Evolutionary conservation across 768 basidiomycete species (phyloP), one percentile per base, ranked within the genome.

Genomic region (Rhodotorula kratochvilovae): DNA sequence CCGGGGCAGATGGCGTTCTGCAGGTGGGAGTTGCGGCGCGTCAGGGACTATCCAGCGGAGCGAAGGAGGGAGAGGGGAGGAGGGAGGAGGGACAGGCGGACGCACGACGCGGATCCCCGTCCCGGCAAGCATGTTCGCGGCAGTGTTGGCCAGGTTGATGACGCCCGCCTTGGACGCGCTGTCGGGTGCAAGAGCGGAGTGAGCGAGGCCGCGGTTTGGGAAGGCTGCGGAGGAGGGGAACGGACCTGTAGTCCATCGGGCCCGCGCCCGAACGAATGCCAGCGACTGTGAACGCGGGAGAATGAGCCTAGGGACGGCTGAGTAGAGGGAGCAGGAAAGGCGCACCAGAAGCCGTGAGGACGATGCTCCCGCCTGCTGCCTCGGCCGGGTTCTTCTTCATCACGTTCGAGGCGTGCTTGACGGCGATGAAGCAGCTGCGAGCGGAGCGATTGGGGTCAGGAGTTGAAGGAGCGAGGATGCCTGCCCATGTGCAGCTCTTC

Each of bases 211-310:
- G 19, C 5, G 6, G 15, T 29, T 27, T 39, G 39, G 13, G 42
- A 58, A 46, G 23, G 35, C 16, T 8, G n/a, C n/a, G n/a, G 48
- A 13, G 45, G 23, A 33, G 72, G 88, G 82, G 27, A 21, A 39
- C 89, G 82, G 77, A 91, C 90, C 63, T 66, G 57, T 76, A 94
- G 73, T 94, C 90, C 58, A 89, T 79, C 0, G 90, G 81, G 5
- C 92, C 92, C 10, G 88, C 91, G 15, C 91, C 92, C 12, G 89
- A 89, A 46, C 89, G 85, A 55, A 94, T 76, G 17, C 92, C 92
- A 53, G 92, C 91, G 68, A 89, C 91, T 90, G 71, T 12, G 31
- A 15, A 13, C 23, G 33, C 27, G 50, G 5, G n/a, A 53, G n/a
- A 10, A n/a, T 29, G n/a, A 53, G n/a, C 6, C 3, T 5, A 10